Evolutionary conservation across 768 basidiomycete genomes (phyloP).

Genomic region (Cubamyces sp.): DNA sequence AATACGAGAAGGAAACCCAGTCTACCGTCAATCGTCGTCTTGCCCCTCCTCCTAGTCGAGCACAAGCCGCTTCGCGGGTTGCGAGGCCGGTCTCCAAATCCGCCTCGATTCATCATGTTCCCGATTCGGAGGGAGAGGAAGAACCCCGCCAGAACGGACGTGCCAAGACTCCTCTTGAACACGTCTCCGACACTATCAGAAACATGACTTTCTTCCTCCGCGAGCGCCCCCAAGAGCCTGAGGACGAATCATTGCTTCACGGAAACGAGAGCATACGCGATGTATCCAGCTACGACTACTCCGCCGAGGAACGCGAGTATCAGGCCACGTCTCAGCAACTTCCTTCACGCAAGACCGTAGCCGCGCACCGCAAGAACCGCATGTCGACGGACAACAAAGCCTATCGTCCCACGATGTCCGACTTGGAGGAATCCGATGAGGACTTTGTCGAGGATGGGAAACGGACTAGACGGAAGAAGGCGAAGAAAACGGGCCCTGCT

Average conservation of each 20-base stretch:
- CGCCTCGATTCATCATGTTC: constrained; percentile 57
- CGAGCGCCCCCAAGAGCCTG: constrained; percentile 62
- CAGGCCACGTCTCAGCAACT: constrained; percentile 36
- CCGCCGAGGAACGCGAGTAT: constrained; percentile 72
- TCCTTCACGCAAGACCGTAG: constrained; percentile 38
- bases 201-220: constrained; percentile 66
- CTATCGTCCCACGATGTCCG: constrained; percentile 69
- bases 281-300: constrained; percentile 73
- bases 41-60: constrained; percentile 60
- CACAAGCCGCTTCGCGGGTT: constrained; percentile 33
- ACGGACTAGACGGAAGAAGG: constrained; percentile 53
- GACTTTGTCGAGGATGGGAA: constrained; percentile 58
- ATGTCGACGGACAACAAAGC: constrained; percentile 84
- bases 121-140: constrained; percentile 72
- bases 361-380: constrained; percentile 54
- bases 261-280: constrained; percentile 44
- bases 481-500: constrained; percentile 51
- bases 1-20: constrained; percentile 72
- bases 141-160: constrained; percentile 41
- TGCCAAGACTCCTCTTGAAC: constrained; percentile 71
- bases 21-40: constrained; percentile 59
- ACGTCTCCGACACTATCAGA: constrained; percentile 58
- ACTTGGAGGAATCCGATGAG: constrained; percentile 65
- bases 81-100: constrained; percentile 59
- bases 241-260: constrained; percentile 37